phyloP scores from a whole-genome alignment of 2,329 filamentous ascomycete genomes.

The Alternaria incomplexa region DNA sequence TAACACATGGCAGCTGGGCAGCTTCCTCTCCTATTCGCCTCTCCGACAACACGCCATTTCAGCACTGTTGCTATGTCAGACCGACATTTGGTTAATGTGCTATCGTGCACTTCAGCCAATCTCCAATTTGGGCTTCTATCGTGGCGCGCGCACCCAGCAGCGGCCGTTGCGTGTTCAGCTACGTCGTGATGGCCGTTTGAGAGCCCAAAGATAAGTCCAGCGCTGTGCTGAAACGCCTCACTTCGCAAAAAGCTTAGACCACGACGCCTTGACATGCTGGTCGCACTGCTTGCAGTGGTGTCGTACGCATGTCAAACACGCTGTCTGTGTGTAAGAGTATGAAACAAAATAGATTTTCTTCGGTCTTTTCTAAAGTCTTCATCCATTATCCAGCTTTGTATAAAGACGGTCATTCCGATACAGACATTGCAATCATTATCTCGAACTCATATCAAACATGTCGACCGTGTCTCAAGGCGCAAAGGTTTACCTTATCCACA shows the following conservation, averaged over 20 bases:
- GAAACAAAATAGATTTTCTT: not conserved
- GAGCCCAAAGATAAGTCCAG: not conserved
- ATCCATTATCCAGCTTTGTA: not conserved
- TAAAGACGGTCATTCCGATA: not conserved
- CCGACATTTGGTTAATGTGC: not conserved
- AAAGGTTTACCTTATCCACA: constrained; percentile 19
- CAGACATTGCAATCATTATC: not conserved
- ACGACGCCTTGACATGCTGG: not conserved
- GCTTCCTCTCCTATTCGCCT: not conserved
- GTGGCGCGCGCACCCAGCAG: not conserved
- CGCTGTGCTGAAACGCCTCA: not conserved
- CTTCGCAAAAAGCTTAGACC: not conserved
- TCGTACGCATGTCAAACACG: not conserved
- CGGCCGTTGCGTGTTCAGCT: not conserved
- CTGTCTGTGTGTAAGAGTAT: not conserved
- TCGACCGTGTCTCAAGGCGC: not conserved
- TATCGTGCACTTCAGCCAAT: not conserved
- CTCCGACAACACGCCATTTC: not conserved
- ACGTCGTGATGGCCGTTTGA: not conserved
- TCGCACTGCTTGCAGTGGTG: not conserved
- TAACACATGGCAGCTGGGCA: not conserved
- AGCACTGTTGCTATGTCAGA: not conserved
- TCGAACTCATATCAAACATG: not conserved
- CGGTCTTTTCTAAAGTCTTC: not conserved
- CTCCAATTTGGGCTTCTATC: not conserved